Percentiles rank a stretch among this genome's conserved stretches.
These are phyloP conservation scores for Cerioporus squamosus DNA, from an alignment of 1,284 basidiomycete species.

Conservation along the genomic window DNA sequence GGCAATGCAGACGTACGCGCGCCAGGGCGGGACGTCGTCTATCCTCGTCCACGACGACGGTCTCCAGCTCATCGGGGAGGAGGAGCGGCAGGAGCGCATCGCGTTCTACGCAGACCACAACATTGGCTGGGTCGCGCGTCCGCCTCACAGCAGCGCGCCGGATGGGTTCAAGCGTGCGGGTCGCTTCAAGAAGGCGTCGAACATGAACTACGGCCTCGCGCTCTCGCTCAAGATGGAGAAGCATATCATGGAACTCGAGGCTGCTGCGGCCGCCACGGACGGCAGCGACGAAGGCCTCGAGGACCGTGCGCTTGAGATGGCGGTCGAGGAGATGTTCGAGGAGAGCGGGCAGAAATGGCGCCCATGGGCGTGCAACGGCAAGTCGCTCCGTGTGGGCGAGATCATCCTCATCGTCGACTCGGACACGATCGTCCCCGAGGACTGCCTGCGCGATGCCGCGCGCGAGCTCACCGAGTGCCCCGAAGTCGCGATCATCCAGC, in stretches of 20 bases:
- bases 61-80: conserved; percentile 41
- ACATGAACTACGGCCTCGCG: conserved; percentile 60
- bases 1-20: conserved; percentile 86
- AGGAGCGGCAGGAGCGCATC: conserved; percentile 40
- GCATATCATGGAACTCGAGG: conserved; percentile 50
- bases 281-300: conserved; percentile 58
- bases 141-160: conserved; percentile 44
- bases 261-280: no score
- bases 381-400: conserved; percentile 65
- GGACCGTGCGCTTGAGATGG: conserved; percentile 64
- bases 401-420: conserved; percentile 77
- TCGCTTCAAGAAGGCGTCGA: conserved; percentile 66
- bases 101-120: conserved; percentile 58
- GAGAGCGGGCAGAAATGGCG: conserved; percentile 56
- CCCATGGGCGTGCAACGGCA: conserved; percentile 72
- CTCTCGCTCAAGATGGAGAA: conserved; percentile 57
- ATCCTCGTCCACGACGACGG: conserved; percentile 85
- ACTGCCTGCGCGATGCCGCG: conserved; percentile 86
- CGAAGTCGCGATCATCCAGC: conserved; percentile 84
- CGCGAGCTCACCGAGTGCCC: conserved; percentile 78
- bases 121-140: conserved; percentile 60
- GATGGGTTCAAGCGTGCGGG: conserved; percentile 58
- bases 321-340: conserved; percentile 69
- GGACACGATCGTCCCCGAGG: conserved; percentile 87
- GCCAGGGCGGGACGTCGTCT: conserved; percentile 78